These are phyloP conservation scores for Crucibulum laeve DNA, from an alignment of 768 basidiomycete genomes.

Conservation along the genomic window DNA sequence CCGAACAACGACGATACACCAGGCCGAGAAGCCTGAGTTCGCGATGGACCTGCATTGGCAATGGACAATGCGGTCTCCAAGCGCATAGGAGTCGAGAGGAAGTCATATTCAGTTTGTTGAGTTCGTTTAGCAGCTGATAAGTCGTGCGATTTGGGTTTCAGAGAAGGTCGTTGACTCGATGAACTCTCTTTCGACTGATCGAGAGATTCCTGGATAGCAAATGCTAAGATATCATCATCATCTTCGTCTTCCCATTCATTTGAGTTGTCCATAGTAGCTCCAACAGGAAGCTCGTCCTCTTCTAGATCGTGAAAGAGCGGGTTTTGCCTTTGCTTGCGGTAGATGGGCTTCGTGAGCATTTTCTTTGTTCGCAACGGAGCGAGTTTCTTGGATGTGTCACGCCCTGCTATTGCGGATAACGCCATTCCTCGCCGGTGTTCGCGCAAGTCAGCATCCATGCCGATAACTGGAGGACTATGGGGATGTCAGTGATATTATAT, in stretches of 20 bases:
- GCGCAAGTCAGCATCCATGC: slow-evolving; percentile 59
- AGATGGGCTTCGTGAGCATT: slow-evolving; percentile 17
- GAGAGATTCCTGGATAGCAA: slow-evolving; percentile 62
- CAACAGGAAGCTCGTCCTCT: slow-evolving; percentile 37
- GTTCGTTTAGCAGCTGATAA: neutral
- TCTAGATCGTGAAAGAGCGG: slow-evolving; percentile 52
- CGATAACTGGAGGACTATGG: slow-evolving; percentile 1
- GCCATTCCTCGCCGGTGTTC: slow-evolving; percentile 60
- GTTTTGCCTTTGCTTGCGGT: slow-evolving; percentile 28
- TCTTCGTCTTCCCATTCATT: slow-evolving; percentile 42
- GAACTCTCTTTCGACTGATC: slow-evolving; percentile 23
- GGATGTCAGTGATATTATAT: neutral
- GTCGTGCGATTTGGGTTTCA: neutral
- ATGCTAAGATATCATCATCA: slow-evolving; percentile 52
- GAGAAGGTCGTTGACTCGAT: neutral
- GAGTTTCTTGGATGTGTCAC: slow-evolving; percentile 36
- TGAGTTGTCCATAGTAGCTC: slow-evolving; percentile 16
- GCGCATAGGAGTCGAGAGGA: slow-evolving; percentile 43
- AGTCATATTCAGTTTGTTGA: slow-evolving; percentile 32
- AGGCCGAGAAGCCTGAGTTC: slow-evolving; percentile 5
- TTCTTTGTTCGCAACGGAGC: slow-evolving; percentile 23
- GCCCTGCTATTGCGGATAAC: slow-evolving; percentile 50
- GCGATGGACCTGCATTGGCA: slow-evolving; percentile 49
- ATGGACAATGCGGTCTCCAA: slow-evolving; percentile 68
- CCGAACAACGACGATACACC: slow-evolving; percentile 20